These are phyloP conservation scores for Coniferiporia weirii DNA, from an alignment of 1,284 basidiomycete genomes.

Conservation along the genomic window DNA sequence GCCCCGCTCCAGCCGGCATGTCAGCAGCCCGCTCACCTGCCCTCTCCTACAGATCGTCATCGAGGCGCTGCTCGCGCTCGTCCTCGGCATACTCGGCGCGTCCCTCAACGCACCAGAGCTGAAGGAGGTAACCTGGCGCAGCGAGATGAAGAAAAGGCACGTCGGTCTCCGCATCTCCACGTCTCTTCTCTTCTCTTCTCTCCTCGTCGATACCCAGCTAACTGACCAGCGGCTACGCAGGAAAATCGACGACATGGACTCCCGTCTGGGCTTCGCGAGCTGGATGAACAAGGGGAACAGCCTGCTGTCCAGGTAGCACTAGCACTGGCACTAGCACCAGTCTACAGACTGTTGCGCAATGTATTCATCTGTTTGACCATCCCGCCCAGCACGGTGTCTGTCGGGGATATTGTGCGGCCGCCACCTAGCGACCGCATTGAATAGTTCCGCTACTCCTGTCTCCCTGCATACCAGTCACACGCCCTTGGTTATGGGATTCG, in stretches of 20 bases:
- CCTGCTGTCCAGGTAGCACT: slow-evolving; percentile 21
- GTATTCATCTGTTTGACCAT: too few species aligned
- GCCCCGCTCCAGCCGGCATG: neutral
- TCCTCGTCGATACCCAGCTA: neutral
- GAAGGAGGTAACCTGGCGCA: slow-evolving; percentile 83
- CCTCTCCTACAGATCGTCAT: slow-evolving; percentile 63
- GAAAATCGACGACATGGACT: slow-evolving; percentile 76
- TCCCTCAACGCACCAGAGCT: slow-evolving; percentile 62
- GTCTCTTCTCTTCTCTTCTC: too few species aligned
- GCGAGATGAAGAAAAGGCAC: slow-evolving; percentile 80
- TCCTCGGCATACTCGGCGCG: slow-evolving; percentile 67
- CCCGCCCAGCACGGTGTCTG: too few species aligned
- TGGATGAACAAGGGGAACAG: slow-evolving; percentile 60
- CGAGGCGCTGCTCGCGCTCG: slow-evolving; percentile 61
- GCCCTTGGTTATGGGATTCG: too few species aligned
- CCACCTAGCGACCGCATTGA: too few species aligned
- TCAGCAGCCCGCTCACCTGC: too few species aligned
- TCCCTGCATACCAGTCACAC: too few species aligned
- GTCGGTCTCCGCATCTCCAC: slow-evolving; percentile 6
- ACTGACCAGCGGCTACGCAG: slow-evolving; percentile 31
- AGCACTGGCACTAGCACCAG: too few species aligned
- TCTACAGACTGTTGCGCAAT: too few species aligned
- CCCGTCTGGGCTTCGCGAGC: slow-evolving; percentile 63
- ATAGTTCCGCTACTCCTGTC: too few species aligned
- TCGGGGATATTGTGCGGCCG: too few species aligned